phyloP scores from a whole-genome alignment of 106 monocot genomes.

The Platanthera guangdongensis region DNA sequence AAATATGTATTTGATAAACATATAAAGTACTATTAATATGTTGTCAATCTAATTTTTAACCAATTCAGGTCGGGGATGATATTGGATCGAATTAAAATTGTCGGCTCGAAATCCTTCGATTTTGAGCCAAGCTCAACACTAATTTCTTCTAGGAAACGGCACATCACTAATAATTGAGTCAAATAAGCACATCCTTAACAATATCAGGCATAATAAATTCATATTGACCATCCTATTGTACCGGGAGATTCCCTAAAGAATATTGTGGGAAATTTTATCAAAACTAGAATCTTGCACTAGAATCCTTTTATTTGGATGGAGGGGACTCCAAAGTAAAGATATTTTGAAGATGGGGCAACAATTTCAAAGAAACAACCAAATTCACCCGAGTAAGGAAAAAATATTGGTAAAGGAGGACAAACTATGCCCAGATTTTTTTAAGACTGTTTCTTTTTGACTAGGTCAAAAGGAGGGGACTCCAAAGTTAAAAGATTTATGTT shows the following conservation, averaged over 20 bases:
- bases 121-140: too few species aligned
- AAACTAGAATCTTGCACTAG: not conserved
- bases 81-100: too few species aligned
- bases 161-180: too few species aligned
- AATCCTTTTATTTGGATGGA: not conserved
- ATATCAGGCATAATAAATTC: too few species aligned
- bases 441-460: not conserved
- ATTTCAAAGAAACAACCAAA: not conserved
- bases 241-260: not conserved
- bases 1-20: too few species aligned
- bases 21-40: too few species aligned
- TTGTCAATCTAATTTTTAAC: too few species aligned
- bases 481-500: not conserved
- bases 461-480: slow-evolving; percentile 13
- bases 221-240: not conserved
- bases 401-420: not conserved
- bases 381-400: not conserved
- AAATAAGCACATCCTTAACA: too few species aligned
- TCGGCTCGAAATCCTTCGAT: too few species aligned
- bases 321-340: not conserved
- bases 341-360: not conserved
- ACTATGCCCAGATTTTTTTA: too few species aligned
- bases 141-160: too few species aligned
- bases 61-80: too few species aligned
- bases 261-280: not conserved